Evolutionary conservation across 805 yeast species (phyloP), one percentile per base, ranked within the genome.

Genomic region (Candida ipomoeae): DNA sequence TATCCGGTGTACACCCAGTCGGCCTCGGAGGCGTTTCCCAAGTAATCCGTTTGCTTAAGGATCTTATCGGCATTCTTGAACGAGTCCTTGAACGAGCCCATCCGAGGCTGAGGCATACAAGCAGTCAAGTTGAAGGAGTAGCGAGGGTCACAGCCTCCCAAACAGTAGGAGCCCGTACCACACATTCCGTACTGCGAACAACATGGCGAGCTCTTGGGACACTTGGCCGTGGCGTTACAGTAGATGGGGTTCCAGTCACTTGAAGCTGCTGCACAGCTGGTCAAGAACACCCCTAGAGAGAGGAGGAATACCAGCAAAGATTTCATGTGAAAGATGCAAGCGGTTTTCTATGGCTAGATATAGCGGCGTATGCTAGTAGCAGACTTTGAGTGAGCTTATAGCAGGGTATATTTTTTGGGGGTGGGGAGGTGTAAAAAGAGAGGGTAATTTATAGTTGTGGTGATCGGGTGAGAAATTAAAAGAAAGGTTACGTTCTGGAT

Each of bases 141-240:
- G 53, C 82, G 72, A 36, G 94, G 86, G 69, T 90, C 88, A 73
- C 97, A 91, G 33, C 95, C 92, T 53, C 92, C 94, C 47, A 90
- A 74, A 74, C 97, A 91, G 68, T 76, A 77, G 15, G 76, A 65
- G 20, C 95, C 95, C 21, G 83, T 78, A 60, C 95, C 95, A 73
- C 95, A 88, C 32, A 68, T 73, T 45, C 97, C 97, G 58, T 79
- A 84, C 57, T 82, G 84, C 11, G 88, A 81, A 67, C 97, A 90
- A 68, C 97, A 90, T 50, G 97, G 97, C n/a, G 64, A 57, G 42
- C 74, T 76, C 62, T 85, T 81, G 2, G 97, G 97, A 70, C 97
- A 90, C 4, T 73, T 59, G 14, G 61, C 52, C 10, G 81, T 72
- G 8, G 77, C 67, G 54, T 77, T 78, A 70, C 96, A 89, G 14